Evolutionary conservation across 2,329 filamentous ascomycete genomes (phyloP), one percentile per base, ranked within the genome.

Genomic region (Diaporthe sp.): DNA sequence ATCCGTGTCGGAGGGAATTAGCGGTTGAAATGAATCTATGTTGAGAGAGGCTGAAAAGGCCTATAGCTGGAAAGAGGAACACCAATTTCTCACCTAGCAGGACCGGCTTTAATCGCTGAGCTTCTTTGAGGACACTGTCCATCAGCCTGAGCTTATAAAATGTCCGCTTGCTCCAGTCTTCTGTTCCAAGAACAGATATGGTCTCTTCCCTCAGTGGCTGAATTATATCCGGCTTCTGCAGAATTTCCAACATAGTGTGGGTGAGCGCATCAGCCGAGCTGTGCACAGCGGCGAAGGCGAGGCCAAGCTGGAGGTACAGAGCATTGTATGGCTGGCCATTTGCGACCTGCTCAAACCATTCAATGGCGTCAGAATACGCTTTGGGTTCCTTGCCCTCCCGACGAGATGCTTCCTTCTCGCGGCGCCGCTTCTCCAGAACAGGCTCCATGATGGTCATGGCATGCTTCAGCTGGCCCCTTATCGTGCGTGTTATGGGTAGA

Each of bases 401-500:
- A 56, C 30, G 53, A 56, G 1, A 32, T 7, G 27, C 53, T 22
- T 56, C 53, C 12, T 56, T 35, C 35, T 56, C 53, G 15, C 15
- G 53, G 53, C 53, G 53, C 30, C 53, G 53, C 53, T 35, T 56
- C 53, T 56, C 53, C 30, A 56, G 19, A 22, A 56, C 2, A 4
- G 53, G 53, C 30, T 56, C 17, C 53, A 56, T 56, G 22, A 56
- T 56, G 30, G 53, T 22, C 30, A 56, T 35, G 15, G 53, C 17
- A 8, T 56, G 30, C 30, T 83, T 81, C 5, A 78, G 35, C 30
- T 86, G 80, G 7, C 77, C 72, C 7, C 86, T 82, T n/a, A 86
- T 74, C 22, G 79, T 81, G 37, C 77, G 77, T 19, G 83, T 82
- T 32, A 81, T 79, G 2, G 86, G 85, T 19, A 87, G 74, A 72